Evolutionary conservation across 2,329 filamentous ascomycete genomes (phyloP), one percentile per base, ranked within the genome.

Genomic region (Exophiala alcalophila): DNA sequence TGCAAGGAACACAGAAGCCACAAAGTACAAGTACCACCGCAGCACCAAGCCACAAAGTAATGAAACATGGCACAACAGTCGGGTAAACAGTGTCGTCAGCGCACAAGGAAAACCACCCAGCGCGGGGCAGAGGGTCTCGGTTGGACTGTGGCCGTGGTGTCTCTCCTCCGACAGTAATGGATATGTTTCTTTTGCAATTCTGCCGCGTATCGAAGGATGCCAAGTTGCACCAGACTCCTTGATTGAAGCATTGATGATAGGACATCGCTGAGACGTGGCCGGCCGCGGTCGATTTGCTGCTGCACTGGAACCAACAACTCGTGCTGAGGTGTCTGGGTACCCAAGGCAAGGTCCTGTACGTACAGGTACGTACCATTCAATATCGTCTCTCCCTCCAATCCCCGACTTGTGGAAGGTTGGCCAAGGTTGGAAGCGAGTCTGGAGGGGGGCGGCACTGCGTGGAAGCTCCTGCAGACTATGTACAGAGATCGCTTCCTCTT

Each of bases 1-100:
- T 49, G 46, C 46, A 49, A 49, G 46, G 46, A 32, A 49, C 46
- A 45, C 46, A 31, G 28, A 37, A 44, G 41, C 40, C 27, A 33
- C 28, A 12, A 44, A 27, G 45, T 19, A 48, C 35, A 34, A 39
- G 31, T 30, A 31, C 36, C 15, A 30, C 36, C 36, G n/a, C n/a
- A 21, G 18, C 36, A 23, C 19, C 19, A 14, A 25, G 19, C 14
- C 25, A 35, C 32, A 15, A 35, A 18, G 32, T 23, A 9, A 35
- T 35, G 36, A 26, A 26, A 40, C 36, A 20, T 30, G 36, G 30
- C 36, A 40, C 36, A 40, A 19, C 26, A 20, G 16, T 35, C 25
- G n/a, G n/a, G n/a, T n/a, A n/a, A n/a, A n/a, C n/a, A 15, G 32
- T 42, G 30, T 34, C 24, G 30, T 42, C 30, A 42, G 39, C 31